A percentile compares a stretch with the other conserved stretches of the same genome.
phyloP scores from a whole-genome alignment of 2,329 filamentous ascomycete species.

The Neurospora crassa region DNA sequence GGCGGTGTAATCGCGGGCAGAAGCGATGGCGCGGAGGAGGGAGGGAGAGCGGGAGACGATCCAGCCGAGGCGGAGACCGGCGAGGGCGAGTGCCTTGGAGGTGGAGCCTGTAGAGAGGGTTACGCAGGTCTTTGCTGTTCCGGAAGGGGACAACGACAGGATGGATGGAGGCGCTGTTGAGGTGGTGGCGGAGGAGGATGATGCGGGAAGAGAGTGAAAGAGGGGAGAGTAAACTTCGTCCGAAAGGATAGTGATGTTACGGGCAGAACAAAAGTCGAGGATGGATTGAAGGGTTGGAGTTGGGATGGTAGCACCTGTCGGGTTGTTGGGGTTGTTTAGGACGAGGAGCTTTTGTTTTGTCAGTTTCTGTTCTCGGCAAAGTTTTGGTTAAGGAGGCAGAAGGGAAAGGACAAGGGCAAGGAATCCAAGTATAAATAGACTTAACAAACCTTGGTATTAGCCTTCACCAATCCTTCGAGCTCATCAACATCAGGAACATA shows the following conservation, averaged over 20 bases:
- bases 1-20: slow-evolving; percentile 71
- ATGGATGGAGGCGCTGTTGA: slow-evolving; percentile 48
- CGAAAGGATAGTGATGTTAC: slow-evolving; percentile 57
- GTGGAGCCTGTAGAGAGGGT: slow-evolving; percentile 69
- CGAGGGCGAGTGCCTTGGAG: slow-evolving; percentile 77
- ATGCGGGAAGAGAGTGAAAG: slow-evolving; percentile 55
- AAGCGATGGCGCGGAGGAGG: slow-evolving; percentile 54
- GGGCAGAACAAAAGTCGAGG: slow-evolving; percentile 51
- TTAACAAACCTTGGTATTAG: slow-evolving; percentile 59
- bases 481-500: slow-evolving; percentile 61
- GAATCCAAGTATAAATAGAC: neutral
- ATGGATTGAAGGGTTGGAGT: slow-evolving; percentile 50
- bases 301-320: slow-evolving; percentile 63
- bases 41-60: slow-evolving; percentile 55
- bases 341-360: slow-evolving; percentile 33
- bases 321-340: slow-evolving; percentile 71
- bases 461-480: slow-evolving; percentile 53
- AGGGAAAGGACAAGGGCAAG: neutral
- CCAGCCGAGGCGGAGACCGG: slow-evolving; percentile 78
- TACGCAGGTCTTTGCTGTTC: slow-evolving; percentile 39
- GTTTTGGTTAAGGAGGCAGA: slow-evolving; percentile 32
- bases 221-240: slow-evolving; percentile 82
- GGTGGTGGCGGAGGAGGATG: slow-evolving; percentile 20
- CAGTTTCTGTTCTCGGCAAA: slow-evolving; percentile 25
- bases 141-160: slow-evolving; percentile 44